Evolutionary conservation across 768 basidiomycete genomes (phyloP).

Genomic region (Rhizopogon rudus): DNA sequence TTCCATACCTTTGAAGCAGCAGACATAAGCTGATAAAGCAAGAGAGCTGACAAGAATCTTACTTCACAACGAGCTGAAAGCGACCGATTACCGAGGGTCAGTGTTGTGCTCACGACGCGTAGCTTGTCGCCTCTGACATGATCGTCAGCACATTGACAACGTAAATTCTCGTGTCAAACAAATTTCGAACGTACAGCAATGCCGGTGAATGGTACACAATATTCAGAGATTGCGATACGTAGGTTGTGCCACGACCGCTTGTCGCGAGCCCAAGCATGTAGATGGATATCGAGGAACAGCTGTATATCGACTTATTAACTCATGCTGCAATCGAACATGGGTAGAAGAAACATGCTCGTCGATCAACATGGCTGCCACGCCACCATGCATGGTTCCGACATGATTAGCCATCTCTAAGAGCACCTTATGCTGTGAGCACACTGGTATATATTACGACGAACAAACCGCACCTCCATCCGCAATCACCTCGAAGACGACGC

Average conservation of each 20-base stretch:
- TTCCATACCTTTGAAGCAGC: constrained; percentile 47
- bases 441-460: not conserved
- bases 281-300: constrained; percentile 39
- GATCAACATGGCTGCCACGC: constrained; percentile 38
- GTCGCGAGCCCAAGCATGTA: constrained; percentile 28
- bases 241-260: constrained; percentile 23
- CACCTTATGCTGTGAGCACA: not conserved
- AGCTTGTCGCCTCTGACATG: constrained; percentile 42
- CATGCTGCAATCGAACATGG: not conserved
- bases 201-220: constrained; percentile 40
- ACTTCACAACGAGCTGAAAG: constrained; percentile 50
- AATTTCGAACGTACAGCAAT: constrained; percentile 24
- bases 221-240: constrained; percentile 44
- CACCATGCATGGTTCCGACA: constrained; percentile 34
- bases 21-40: not conserved
- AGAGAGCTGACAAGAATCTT: not conserved
- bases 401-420: constrained; percentile 39
- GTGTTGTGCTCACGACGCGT: constrained; percentile 48
- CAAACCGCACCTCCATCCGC: constrained; percentile 38
- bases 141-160: too few relatives aligned
- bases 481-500: constrained; percentile 36
- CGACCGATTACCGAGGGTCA: constrained; percentile 42
- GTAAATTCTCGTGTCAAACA: too few relatives aligned
- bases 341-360: constrained; percentile 35
- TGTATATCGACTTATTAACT: constrained; percentile 9